A percentile compares a stretch with the other conserved stretches of the same genome.
These are phyloP conservation scores for Vanrija pseudolonga DNA, from an alignment of 1,284 basidiomycete species.

Conservation along the genomic window DNA sequence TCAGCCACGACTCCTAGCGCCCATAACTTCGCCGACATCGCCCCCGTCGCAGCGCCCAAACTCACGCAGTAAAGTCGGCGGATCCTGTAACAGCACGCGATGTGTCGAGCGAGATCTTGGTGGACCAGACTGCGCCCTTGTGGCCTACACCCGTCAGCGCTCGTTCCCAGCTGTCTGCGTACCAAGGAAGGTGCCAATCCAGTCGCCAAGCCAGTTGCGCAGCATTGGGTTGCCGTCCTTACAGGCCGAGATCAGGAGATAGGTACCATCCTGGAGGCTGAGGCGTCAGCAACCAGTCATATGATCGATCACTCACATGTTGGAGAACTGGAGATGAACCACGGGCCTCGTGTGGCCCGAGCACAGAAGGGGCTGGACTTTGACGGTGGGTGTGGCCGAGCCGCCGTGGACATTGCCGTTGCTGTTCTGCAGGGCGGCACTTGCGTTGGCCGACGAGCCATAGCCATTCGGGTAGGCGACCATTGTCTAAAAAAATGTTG, in stretches of 20 bases:
- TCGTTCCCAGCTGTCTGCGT: slow-evolving; percentile 8
- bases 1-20: slow-evolving; percentile 8
- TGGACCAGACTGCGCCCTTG: slow-evolving; percentile 98
- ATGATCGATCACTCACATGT: slow-evolving; percentile 33
- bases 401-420: slow-evolving; percentile 2
- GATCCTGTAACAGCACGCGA: slow-evolving; percentile 86
- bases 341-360: slow-evolving; percentile 68
- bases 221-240: slow-evolving; percentile 97
- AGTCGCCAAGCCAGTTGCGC: slow-evolving; percentile 94
- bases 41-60: slow-evolving; percentile 21
- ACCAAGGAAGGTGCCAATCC: slow-evolving; percentile 95
- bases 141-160: slow-evolving; percentile 56
- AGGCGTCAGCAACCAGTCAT: slow-evolving; percentile 24
- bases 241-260: slow-evolving; percentile 86
- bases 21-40: background rate
- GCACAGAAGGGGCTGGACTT: slow-evolving; percentile 53
- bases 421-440: slow-evolving; percentile 7
- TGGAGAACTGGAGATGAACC: slow-evolving; percentile 88
- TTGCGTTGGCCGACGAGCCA: slow-evolving; percentile 3
- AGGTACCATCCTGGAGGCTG: slow-evolving; percentile 67
- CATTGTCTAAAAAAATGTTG: background rate
- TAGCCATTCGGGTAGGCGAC: slow-evolving; percentile 28
- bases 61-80: slow-evolving; percentile 96
- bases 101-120: slow-evolving; percentile 83
- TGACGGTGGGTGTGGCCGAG: slow-evolving; percentile 12